Evolutionary conservation across 495 filamentous ascomycete genomes (phyloP), one percentile per base, ranked within the genome.

Genomic region (Venustampulla echinocandica): DNA sequence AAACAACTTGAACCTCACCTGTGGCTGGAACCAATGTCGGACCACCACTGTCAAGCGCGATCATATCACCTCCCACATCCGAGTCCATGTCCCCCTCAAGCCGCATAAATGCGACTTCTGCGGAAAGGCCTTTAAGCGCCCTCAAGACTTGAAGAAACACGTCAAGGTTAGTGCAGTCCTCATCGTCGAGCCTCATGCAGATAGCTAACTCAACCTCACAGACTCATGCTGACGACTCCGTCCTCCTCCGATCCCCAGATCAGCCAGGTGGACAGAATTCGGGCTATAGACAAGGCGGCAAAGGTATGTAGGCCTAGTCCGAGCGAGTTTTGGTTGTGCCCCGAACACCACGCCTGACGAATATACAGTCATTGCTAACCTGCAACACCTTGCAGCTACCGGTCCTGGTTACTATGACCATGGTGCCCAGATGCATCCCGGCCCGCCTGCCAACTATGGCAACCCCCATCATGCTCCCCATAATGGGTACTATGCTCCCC

Each of bases 41-140:
- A 95, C 90, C 10, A 95, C 89, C 22, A 96, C 92, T 10, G 92
- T 97, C 61, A 99, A 99, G 74, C 87, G 93, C 54, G 93, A 99
- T 57, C 93, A 99, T 63, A 99, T 99, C 69, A 99, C 93, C 27
- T 99, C 93, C 6, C 93, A 99, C 65, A 95, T 99, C 53, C 86
- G 93, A 37, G 93, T 97, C 28, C 93, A 99, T 62, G 92, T 99
- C 4, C 93, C 93, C 10, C 70, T 97, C 40, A 97, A 97, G 73
- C 93, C 93, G 32, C 92, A 99, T 69, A 95, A 95, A 64, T 99
- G 93, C 61, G 89, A 95, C 57, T 94, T 95, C 65, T 99, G 93
- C 61, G 86, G 87, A 57, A 99, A 99, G 73, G 87, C 89, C 6
- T 99, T 99, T 76, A 99, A 99, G 77, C 86, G 93, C 13, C 93